phyloP scores from a whole-genome alignment of 441 rosid species.

The Jatropha multifida region DNA sequence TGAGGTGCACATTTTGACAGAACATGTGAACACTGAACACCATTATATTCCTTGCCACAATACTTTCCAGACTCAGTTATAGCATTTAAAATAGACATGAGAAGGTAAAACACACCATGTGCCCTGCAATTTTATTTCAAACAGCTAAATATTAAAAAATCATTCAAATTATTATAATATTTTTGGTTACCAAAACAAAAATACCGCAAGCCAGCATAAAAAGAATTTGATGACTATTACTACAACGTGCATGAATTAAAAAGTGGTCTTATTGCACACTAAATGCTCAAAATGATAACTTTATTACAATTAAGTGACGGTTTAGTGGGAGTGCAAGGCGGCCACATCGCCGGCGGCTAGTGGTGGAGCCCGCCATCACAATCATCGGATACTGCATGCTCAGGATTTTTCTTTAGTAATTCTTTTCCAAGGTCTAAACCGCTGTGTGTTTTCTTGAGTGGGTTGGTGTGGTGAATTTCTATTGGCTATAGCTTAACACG shows the following conservation, averaged over 20 bases:
- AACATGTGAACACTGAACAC: not conserved
- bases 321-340: not conserved
- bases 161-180: too few species aligned
- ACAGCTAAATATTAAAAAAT: not conserved
- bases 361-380: conserved; percentile 7
- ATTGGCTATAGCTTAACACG: not conserved
- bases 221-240: too few species aligned
- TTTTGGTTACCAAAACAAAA: too few species aligned
- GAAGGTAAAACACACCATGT: not conserved
- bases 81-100: not conserved
- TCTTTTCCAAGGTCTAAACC: conserved; percentile 11
- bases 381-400: not conserved
- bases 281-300: not conserved
- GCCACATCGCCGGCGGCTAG: not conserved
- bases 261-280: too few species aligned
- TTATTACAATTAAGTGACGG: not conserved
- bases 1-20: not conserved
- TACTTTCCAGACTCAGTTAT: not conserved
- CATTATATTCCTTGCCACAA: not conserved
- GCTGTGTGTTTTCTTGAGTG: conserved; percentile 6
- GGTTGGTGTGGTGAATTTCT: conserved; percentile 11
- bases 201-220: too few species aligned
- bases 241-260: too few species aligned
- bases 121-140: not conserved
- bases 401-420: not conserved